A percentile compares a stretch with the other conserved stretches of the same genome.
phyloP scores from a whole-genome alignment of 768 basidiomycete genomes.

The Rhodotorula babjevae region DNA sequence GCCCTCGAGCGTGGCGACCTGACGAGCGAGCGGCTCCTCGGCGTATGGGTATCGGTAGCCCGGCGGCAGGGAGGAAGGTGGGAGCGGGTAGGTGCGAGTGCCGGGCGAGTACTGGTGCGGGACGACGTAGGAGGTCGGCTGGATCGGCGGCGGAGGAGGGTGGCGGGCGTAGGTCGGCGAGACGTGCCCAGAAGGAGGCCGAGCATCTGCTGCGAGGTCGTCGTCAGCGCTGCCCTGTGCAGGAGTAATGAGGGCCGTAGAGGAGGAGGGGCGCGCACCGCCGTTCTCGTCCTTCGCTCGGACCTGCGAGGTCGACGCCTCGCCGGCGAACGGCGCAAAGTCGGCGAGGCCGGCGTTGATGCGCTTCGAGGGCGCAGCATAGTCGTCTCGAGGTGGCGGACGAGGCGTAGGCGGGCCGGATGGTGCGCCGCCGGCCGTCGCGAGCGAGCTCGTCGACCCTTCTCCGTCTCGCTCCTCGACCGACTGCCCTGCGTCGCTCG shows the following conservation, averaged over 20 bases:
- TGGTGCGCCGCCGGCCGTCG: not conserved
- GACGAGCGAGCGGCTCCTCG: not conserved
- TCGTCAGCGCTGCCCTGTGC: too few relatives aligned
- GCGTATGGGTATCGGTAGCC: not conserved
- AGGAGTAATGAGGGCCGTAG: too few relatives aligned
- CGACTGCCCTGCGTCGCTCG: conserved; percentile 5
- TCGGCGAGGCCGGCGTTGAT: conserved; percentile 6
- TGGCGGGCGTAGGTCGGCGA: not conserved
- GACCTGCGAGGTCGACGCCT: not conserved
- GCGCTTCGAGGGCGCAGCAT: not conserved
- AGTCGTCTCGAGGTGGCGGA: not conserved
- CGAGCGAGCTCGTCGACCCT: not conserved
- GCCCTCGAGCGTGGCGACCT: conserved; percentile 1
- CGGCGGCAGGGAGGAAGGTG: not conserved
- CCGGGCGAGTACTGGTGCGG: not conserved
- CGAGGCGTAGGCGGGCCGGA: not conserved
- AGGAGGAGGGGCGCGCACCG: not conserved
- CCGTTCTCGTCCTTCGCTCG: conserved; percentile 7
- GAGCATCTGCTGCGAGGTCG: not conserved
- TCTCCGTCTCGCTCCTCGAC: conserved; percentile 13
- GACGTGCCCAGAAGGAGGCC: not conserved
- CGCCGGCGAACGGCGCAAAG: conserved; percentile 2
- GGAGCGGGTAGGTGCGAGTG: not conserved
- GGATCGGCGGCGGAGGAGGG: not conserved
- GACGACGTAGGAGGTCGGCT: not conserved